Evolutionary conservation across 805 yeast species (phyloP).

Genomic region (Wickerhamiella alocasiicola): DNA sequence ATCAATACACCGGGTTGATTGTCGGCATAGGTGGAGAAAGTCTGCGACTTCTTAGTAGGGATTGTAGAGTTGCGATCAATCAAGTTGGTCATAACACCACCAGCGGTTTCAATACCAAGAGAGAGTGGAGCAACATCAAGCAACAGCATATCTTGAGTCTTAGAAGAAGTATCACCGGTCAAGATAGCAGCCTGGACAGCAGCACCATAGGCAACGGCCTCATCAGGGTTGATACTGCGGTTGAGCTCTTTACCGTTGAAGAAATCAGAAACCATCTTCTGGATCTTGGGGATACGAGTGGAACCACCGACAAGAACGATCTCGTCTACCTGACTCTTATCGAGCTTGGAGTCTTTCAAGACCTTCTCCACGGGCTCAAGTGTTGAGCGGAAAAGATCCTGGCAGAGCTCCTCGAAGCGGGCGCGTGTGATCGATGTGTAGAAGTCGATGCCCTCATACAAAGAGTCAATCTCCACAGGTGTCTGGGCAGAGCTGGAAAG

Average conservation of each 20-base stretch:
- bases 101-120: constrained; percentile 96
- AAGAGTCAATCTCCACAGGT: constrained; percentile 86
- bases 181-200: constrained; percentile 96
- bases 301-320: constrained; percentile 96
- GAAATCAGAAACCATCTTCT: constrained; percentile 89
- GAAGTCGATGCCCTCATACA: constrained; percentile 91
- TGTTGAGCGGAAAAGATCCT: constrained; percentile 85
- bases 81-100: constrained; percentile 98
- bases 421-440: constrained; percentile 95
- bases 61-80: constrained; percentile 97
- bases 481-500: constrained; percentile 93
- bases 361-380: constrained; percentile 93
- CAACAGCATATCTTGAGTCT: constrained; percentile 88
- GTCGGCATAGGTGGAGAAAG: constrained; percentile 93
- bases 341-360: constrained; percentile 77
- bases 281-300: constrained; percentile 95
- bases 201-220: constrained; percentile 99
- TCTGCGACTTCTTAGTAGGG: constrained; percentile 95
- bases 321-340: constrained; percentile 82
- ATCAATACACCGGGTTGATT: constrained; percentile 98
- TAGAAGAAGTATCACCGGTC: constrained; percentile 90
- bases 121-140: constrained; percentile 97
- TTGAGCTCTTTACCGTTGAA: constrained; percentile 96
- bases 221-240: constrained; percentile 95
- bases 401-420: constrained; percentile 93